Conservation (phyloP, 768 basidiomycete species). For the Boletus reticuloceps region DNA sequence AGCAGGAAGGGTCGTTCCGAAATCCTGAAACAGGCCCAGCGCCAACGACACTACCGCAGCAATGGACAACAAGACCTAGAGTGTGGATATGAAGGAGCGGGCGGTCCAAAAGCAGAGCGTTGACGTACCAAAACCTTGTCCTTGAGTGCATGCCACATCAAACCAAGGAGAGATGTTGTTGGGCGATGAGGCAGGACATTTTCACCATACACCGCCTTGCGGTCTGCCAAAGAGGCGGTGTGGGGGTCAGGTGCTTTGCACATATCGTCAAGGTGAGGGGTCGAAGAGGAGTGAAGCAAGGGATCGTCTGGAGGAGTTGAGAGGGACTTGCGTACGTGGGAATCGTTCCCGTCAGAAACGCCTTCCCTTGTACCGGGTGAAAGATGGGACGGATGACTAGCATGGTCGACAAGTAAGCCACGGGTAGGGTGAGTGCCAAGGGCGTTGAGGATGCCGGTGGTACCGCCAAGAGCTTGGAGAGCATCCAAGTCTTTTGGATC, state of each 20-base stretch:
- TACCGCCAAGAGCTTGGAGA: slow-evolving; percentile 71
- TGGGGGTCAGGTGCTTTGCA: slow-evolving; percentile 8
- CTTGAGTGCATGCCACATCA: slow-evolving; percentile 86
- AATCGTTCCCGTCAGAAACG: slow-evolving; percentile 34
- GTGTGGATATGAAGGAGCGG: slow-evolving; percentile 7
- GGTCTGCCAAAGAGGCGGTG: slow-evolving; percentile 52
- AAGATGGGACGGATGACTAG: slow-evolving; percentile 4
- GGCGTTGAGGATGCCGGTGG: slow-evolving; percentile 59
- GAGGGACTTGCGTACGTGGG: neutral
- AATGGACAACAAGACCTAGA: slow-evolving; percentile 81
- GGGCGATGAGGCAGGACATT: slow-evolving; percentile 73
- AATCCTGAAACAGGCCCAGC: slow-evolving; percentile 91
- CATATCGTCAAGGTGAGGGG: neutral
- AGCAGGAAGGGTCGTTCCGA: slow-evolving; percentile 62
- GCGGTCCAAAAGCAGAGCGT: neutral
- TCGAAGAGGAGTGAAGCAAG: slow-evolving; percentile 12
- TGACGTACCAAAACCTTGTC: slow-evolving; percentile 83
- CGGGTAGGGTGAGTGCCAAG: slow-evolving; percentile 63
- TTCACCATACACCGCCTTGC: slow-evolving; percentile 67
- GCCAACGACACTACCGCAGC: slow-evolving; percentile 93
- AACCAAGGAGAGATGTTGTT: slow-evolving; percentile 63
- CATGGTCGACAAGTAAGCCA: slow-evolving; percentile 38
- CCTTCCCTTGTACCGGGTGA: slow-evolving; percentile 30
- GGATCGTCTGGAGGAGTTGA: neutral
- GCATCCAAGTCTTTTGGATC: slow-evolving; percentile 81